These are phyloP conservation scores for Colletotrichum theobromicola DNA, from an alignment of 2,329 filamentous ascomycete species.

Conservation along the genomic window DNA sequence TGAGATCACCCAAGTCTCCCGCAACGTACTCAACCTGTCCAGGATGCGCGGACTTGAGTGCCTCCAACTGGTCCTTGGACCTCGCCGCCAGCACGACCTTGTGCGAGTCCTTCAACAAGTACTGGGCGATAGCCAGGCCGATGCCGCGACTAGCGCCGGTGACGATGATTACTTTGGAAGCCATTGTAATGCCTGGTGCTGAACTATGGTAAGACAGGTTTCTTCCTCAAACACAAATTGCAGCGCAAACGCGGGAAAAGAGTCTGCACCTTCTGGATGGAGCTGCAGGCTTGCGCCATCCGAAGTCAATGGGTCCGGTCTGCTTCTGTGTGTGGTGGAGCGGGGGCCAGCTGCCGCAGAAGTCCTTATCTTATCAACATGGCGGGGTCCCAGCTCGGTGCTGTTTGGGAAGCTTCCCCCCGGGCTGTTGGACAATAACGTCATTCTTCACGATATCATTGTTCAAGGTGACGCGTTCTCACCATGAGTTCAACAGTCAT, in stretches of 20 bases:
- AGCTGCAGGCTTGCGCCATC: not conserved
- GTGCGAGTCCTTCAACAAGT: conserved; percentile 58
- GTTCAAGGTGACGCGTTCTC: not conserved
- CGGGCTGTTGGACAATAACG: not conserved
- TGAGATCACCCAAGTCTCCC: conserved; percentile 59
- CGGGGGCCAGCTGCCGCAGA: not conserved
- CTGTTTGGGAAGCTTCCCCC: not conserved
- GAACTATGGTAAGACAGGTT: not conserved
- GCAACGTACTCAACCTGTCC: conserved; percentile 60
- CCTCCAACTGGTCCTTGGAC: conserved; percentile 52
- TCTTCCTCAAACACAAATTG: not conserved
- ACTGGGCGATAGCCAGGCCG: conserved; percentile 59
- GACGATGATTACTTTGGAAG: conserved; percentile 73
- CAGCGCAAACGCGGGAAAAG: not conserved
- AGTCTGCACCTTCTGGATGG: not conserved
- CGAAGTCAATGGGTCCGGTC: not conserved
- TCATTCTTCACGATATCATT: not conserved
- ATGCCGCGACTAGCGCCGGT: conserved; percentile 70
- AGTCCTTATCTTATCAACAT: conserved; percentile 1
- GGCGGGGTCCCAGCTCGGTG: not conserved
- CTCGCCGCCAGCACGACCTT: conserved; percentile 65
- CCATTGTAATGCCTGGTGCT: conserved; percentile 34
- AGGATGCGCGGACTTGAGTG: conserved; percentile 56
- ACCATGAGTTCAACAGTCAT: conserved; percentile 64
- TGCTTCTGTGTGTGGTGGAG: not conserved